phyloP scores from a whole-genome alignment of 2,329 filamentous ascomycete genomes.

The Fonsecaea nubica region DNA sequence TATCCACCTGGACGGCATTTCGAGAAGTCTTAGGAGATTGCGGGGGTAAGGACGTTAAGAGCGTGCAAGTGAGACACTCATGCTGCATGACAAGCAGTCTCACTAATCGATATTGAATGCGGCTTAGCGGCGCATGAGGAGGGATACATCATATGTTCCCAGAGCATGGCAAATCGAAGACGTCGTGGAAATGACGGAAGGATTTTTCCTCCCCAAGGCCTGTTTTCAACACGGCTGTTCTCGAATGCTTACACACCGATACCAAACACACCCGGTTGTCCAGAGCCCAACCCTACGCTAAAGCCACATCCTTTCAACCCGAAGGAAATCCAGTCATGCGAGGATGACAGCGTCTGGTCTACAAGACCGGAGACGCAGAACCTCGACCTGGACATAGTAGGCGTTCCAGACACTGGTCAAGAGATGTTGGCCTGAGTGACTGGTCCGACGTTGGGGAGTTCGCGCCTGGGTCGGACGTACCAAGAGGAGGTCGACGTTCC shows the following conservation, averaged over 20 bases:
- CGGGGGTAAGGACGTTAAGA: slow-evolving; percentile 24
- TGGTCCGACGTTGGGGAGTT: not conserved
- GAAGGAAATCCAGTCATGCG: not conserved
- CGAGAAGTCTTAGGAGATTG: slow-evolving; percentile 25
- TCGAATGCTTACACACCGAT: not conserved
- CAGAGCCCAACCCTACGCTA: not conserved
- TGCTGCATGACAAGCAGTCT: not conserved
- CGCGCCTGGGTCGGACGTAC: not conserved
- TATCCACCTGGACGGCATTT: slow-evolving; percentile 30
- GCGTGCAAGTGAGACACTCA: slow-evolving; percentile 1
- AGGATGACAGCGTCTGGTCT: not conserved
- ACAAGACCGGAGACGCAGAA: not conserved
- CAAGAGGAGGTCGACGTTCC: not conserved
- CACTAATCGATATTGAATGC: slow-evolving; percentile 2
- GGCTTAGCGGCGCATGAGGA: not conserved
- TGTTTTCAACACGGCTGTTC: not conserved
- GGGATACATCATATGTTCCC: not conserved
- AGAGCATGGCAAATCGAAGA: not conserved
- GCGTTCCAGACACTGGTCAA: not conserved
- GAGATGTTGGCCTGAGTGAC: not conserved
- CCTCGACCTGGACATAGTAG: not conserved
- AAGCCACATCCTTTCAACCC: not conserved
- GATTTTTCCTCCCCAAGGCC: not conserved
- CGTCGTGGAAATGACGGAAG: not conserved
- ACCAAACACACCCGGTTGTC: not conserved